Percentiles rank a stretch among this genome's conserved stretches.
Evolutionary conservation across 2,329 filamentous ascomycete genomes (phyloP).

Genomic region (Akanthomyces dipterigenus): DNA sequence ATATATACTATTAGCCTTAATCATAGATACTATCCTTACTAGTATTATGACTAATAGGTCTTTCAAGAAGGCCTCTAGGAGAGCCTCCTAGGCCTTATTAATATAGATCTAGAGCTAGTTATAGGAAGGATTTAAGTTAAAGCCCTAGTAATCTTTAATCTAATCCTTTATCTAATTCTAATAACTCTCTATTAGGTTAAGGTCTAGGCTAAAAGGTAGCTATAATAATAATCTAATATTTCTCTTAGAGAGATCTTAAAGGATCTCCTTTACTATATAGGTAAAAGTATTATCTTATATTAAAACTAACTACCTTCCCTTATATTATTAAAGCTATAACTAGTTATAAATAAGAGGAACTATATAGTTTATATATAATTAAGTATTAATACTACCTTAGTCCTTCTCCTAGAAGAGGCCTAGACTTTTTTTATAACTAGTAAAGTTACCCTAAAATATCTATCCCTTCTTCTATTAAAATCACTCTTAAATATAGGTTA

Average conservation of each 20-base stretch:
- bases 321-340: neutral
- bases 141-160: neutral
- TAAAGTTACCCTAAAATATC: conserved; percentile 26
- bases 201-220: neutral
- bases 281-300: neutral
- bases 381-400: conserved; percentile 21
- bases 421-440: conserved; percentile 19
- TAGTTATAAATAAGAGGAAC: neutral
- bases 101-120: neutral
- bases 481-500: conserved; percentile 9
- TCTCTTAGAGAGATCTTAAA: neutral
- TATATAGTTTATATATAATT: conserved; percentile 16
- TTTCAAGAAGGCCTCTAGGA: neutral
- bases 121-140: neutral
- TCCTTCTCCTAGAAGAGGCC: conserved; percentile 26
- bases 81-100: neutral
- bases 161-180: neutral
- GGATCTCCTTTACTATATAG: neutral
- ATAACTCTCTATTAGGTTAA: neutral
- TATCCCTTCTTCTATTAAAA: conserved; percentile 18
- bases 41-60: neutral
- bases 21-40: neutral
- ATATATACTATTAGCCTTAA: neutral
- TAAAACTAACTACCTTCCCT: neutral
- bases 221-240: neutral